Conservation (phyloP, 164 flowering plant species). For the Annona squamosa region DNA sequence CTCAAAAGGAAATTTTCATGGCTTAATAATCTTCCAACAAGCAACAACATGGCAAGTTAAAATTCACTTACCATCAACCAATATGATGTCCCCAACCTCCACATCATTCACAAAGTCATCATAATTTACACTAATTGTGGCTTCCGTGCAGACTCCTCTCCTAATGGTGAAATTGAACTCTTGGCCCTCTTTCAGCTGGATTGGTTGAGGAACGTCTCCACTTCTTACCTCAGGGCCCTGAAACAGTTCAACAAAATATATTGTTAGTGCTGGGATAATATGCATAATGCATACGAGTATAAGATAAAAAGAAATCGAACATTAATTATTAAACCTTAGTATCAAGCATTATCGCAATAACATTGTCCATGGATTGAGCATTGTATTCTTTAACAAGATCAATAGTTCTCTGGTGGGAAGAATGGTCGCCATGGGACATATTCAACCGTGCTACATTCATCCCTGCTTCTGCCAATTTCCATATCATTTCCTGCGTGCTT, state of each 20-base stretch:
- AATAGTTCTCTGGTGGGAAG: conserved; percentile 87
- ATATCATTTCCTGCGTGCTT: conserved; percentile 88
- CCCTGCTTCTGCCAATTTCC: conserved; percentile 92
- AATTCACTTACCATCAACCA: conserved; percentile 79
- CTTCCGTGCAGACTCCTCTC: conserved; percentile 75
- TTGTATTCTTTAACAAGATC: conserved; percentile 92
- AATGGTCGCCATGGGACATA: conserved; percentile 99
- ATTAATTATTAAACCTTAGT: conserved; percentile 59
- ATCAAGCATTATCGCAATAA: conserved; percentile 87
- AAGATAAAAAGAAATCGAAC: background rate
- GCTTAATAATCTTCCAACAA: background rate
- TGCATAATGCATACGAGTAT: background rate
- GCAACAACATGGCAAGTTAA: background rate
- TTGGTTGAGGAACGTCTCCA: conserved; percentile 92
- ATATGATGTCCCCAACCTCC: conserved; percentile 73
- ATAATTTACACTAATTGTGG: conserved; percentile 94
- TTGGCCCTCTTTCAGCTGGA: conserved; percentile 78
- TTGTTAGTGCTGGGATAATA: background rate
- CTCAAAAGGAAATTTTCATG: too few relatives aligned
- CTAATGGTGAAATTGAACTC: conserved; percentile 86
- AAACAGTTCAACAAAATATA: conserved; percentile 7
- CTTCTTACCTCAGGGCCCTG: conserved; percentile 99
- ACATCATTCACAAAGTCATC: conserved; percentile 97
- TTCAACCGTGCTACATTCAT: conserved; percentile 97
- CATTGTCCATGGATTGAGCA: conserved; percentile 79